Percentiles rank a stretch among this genome's conserved stretches.
These are phyloP conservation scores for Fagopyrum homotropicum DNA, from an alignment of 148 eudicot species.

Conservation along the genomic window DNA sequence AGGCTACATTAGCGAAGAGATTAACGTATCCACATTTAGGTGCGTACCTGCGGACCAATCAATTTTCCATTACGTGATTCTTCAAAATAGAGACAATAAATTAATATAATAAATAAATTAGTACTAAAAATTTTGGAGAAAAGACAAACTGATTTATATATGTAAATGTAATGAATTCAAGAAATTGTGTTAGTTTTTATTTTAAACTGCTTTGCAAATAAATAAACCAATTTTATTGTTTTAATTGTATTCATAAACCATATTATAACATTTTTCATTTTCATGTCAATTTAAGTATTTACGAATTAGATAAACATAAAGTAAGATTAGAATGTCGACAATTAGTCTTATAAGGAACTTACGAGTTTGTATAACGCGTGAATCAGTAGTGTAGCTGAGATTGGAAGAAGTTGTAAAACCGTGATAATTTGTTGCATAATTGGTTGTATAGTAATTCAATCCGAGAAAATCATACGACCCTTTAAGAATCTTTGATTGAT, in stretches of 20 bases:
- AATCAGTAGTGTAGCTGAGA: constrained; percentile 27
- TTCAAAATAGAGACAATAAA: constrained; percentile 9
- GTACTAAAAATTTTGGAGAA: no score
- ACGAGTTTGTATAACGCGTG: constrained; percentile 19
- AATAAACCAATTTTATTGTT: no score
- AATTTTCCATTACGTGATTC: constrained; percentile 38
- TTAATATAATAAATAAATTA: no score
- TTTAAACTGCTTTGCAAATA: no score
- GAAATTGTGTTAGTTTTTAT: no score
- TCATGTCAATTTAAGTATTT: no score
- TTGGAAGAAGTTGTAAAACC: neutral
- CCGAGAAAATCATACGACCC: constrained; percentile 48
- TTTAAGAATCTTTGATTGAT: constrained; percentile 26
- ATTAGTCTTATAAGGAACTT: neutral
- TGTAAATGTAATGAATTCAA: no score
- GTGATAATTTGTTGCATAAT: constrained; percentile 23
- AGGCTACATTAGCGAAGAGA: neutral
- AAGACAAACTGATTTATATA: no score
- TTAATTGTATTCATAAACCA: no score
- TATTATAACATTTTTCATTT: no score
- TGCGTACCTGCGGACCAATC: constrained; percentile 43
- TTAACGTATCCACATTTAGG: neutral
- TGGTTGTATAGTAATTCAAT: constrained; percentile 42
- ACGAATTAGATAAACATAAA: no score
- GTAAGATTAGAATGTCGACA: no score